Evolutionary conservation across 805 yeast genomes (phyloP).

Genomic region (Candida ascalaphidarum): DNA sequence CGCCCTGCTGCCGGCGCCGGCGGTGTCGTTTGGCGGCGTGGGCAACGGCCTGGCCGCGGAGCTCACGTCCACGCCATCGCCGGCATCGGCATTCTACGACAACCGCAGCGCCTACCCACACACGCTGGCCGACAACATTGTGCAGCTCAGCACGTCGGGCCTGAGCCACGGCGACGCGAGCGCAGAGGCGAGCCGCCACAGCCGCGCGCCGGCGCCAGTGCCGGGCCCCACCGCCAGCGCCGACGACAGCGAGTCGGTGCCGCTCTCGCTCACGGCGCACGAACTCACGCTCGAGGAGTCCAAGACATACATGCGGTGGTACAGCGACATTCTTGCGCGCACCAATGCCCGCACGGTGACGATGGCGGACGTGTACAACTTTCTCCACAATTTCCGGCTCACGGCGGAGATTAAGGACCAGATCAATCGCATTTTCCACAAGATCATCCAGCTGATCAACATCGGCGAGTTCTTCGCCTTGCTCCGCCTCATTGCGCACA

Average conservation of each 20-base stretch:
- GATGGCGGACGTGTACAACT: constrained; percentile 69
- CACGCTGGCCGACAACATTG: no score
- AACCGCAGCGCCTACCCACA: background rate
- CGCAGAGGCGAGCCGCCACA: background rate
- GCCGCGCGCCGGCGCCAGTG: background rate
- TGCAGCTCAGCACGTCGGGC: constrained; percentile 1
- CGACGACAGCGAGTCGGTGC: constrained; percentile 36
- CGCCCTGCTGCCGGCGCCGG: constrained; percentile 32
- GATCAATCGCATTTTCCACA: constrained; percentile 43
- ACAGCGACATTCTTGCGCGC: constrained; percentile 70
- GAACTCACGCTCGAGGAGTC: constrained; percentile 73
- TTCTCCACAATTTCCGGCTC: constrained; percentile 70
- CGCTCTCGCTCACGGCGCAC: constrained; percentile 54
- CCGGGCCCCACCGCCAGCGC: constrained; percentile 2
- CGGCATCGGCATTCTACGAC: background rate
- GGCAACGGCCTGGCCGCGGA: constrained; percentile 9
- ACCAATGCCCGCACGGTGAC: constrained; percentile 60
- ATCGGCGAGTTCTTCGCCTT: constrained; percentile 90
- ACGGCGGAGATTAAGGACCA: constrained; percentile 40
- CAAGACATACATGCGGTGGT: constrained; percentile 88
- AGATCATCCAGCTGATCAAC: constrained; percentile 51
- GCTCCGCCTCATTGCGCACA: constrained; percentile 70
- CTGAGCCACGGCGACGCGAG: constrained; percentile 3
- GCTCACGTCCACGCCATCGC: constrained; percentile 1
- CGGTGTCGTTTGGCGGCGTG: constrained; percentile 35